These are phyloP conservation scores for Helicostylum pulchrum DNA, from an alignment of 192 early-diverging fungal species.

Conservation along the genomic window DNA sequence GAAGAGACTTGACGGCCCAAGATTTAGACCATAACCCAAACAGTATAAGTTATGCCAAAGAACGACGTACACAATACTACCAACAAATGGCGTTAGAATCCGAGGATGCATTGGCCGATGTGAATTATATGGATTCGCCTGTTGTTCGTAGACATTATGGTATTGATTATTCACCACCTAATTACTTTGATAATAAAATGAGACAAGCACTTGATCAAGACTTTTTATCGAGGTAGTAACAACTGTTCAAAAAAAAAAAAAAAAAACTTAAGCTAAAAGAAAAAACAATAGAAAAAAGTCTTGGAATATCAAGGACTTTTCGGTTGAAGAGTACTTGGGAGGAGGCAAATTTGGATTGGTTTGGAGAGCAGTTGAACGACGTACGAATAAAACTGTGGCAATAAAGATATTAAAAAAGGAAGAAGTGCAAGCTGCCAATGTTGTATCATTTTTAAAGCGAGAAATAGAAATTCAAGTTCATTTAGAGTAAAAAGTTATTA, in stretches of 20 bases:
- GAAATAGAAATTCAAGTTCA: conserved; percentile 96
- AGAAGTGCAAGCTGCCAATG: conserved; percentile 69
- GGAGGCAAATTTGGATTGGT: conserved; percentile 95
- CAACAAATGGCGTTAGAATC: conserved; percentile 7
- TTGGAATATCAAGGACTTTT: conserved; percentile 79
- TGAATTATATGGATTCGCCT: conserved; percentile 33
- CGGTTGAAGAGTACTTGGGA: conserved; percentile 80
- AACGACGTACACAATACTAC: conserved; percentile 12
- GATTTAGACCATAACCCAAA: not conserved
- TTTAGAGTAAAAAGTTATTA: conserved; percentile 54
- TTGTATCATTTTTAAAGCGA: conserved; percentile 81
- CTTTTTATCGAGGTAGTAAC: not conserved
- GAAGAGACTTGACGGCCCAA: not conserved
- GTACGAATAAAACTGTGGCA: conserved; percentile 77
- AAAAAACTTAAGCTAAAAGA: not conserved
- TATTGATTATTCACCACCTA: conserved; percentile 4
- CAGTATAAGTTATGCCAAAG: conserved; percentile 1
- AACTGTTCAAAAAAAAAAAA: not conserved
- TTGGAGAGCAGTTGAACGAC: conserved; percentile 84
- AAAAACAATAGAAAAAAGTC: not conserved
- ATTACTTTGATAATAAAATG: not conserved
- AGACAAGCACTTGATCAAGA: not conserved
- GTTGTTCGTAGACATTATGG: conserved; percentile 21
- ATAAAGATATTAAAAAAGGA: conserved; percentile 87
- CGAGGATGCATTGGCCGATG: not conserved